A percentile compares a stretch with the other conserved stretches of the same genome.
Conservation (phyloP, 495 filamentous ascomycete species). For the Aspergillus steynii region DNA sequence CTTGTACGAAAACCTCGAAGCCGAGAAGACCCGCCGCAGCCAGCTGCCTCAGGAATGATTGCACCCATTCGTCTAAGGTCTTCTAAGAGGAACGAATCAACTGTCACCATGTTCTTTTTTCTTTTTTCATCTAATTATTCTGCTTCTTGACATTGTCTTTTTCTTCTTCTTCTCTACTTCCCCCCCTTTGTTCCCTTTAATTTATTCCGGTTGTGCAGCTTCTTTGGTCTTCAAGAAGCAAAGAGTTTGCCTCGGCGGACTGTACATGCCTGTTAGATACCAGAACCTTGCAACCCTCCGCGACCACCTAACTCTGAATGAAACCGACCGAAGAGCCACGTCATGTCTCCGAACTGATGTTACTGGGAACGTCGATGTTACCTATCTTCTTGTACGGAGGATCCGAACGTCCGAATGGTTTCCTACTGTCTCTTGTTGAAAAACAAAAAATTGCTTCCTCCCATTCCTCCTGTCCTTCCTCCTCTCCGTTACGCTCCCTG, state of each 20-base stretch:
- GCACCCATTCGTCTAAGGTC: conserved; percentile 7
- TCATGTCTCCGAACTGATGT: conserved; percentile 11
- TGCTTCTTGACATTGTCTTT: conserved; percentile 36
- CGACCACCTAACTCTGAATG: conserved; percentile 24
- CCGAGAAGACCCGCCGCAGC: conserved; percentile 94
- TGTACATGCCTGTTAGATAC: conserved; percentile 33
- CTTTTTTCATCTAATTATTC: conserved; percentile 32
- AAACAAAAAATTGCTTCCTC: conserved; percentile 6
- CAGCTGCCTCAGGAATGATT: conserved; percentile 71
- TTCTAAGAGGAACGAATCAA: conserved; percentile 15
- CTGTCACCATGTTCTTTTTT: conserved; percentile 6
- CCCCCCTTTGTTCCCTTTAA: conserved; percentile 41
- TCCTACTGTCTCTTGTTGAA: conserved; percentile 2
- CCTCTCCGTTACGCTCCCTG: conserved; percentile 5
- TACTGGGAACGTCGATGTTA: conserved; percentile 1
- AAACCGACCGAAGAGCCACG: conserved; percentile 22
- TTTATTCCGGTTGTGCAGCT: conserved; percentile 51
- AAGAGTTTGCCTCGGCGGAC: conserved; percentile 31
- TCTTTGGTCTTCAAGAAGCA: conserved; percentile 51
- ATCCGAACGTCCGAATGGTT: conserved; percentile 6
- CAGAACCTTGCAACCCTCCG: conserved; percentile 22
- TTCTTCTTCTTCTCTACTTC: conserved; percentile 50
- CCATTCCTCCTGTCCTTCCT: conserved; percentile 7
- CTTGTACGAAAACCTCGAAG: conserved; percentile 97
- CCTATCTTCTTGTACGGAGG: not conserved